Conservation (phyloP, 331 rosid genomes). For the Malus hybrid region DNA sequence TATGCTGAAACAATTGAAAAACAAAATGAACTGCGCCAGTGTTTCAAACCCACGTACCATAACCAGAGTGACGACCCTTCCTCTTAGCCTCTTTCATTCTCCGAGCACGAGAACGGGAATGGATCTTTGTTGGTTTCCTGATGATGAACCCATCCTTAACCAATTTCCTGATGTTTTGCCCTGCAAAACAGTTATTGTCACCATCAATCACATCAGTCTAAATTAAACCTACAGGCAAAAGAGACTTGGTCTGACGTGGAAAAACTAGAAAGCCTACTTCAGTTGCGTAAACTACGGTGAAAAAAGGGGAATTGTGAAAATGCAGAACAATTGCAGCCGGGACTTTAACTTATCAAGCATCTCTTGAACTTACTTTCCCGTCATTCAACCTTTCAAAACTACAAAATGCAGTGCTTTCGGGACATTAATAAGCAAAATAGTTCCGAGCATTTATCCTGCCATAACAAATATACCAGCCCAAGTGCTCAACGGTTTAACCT, state of each 20-base stretch:
- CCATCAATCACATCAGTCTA: background rate
- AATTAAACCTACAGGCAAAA: background rate
- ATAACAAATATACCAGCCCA: background rate
- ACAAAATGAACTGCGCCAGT: background rate
- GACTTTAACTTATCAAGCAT: background rate
- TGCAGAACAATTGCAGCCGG: background rate
- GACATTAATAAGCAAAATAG: background rate
- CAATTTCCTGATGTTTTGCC: constrained; percentile 44
- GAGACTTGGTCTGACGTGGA: background rate
- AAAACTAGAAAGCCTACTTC: background rate
- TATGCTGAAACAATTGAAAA: background rate
- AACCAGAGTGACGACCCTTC: constrained; percentile 57
- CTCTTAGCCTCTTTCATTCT: constrained; percentile 48
- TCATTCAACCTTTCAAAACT: background rate
- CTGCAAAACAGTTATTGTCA: background rate
- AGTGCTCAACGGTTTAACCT: background rate
- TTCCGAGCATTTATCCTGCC: background rate
- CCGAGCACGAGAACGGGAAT: constrained; percentile 42
- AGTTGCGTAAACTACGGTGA: background rate
- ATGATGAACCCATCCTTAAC: constrained; percentile 48
- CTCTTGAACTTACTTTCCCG: background rate
- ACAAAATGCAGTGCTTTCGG: background rate
- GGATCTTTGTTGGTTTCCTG: constrained; percentile 47
- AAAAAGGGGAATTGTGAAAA: background rate
- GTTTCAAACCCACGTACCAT: constrained; percentile 12